Evolutionary conservation across 75 land plant genomes (phyloP).

Genomic region (Sequoiadendron giganteum): DNA sequence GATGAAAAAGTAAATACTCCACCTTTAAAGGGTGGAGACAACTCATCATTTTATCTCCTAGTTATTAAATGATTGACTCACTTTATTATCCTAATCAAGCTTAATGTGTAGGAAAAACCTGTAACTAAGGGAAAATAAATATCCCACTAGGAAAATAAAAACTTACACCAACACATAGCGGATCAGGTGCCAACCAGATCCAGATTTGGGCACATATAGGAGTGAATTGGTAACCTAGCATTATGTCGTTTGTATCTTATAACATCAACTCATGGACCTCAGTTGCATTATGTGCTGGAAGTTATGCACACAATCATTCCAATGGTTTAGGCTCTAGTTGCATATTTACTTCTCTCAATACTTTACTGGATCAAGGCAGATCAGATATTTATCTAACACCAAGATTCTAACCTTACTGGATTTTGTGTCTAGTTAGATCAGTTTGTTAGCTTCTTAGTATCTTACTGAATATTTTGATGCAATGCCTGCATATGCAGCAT

Average conservation of each 20-base stretch:
- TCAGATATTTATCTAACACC: too few relatives aligned
- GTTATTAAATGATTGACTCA: too few relatives aligned
- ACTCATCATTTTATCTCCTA: too few relatives aligned
- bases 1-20: too few relatives aligned
- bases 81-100: too few relatives aligned
- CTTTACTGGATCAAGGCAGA: neutral
- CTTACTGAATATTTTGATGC: neutral
- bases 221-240: neutral
- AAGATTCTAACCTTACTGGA: neutral
- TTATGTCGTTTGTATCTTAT: neutral
- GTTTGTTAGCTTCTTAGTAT: neutral
- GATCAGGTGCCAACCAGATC: too few relatives aligned
- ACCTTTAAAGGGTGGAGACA: too few relatives aligned
- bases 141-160: too few relatives aligned
- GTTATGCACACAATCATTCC: neutral
- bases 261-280: neutral
- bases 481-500: neutral
- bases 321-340: neutral
- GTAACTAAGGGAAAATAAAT: too few relatives aligned
- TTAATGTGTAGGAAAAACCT: too few relatives aligned
- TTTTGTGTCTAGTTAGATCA: neutral
- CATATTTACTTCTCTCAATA: neutral
- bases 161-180: too few relatives aligned
- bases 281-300: neutral
- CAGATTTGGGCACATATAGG: too few relatives aligned